Conservation (phyloP, 805 yeast species). For the Lachancea waltii region DNA sequence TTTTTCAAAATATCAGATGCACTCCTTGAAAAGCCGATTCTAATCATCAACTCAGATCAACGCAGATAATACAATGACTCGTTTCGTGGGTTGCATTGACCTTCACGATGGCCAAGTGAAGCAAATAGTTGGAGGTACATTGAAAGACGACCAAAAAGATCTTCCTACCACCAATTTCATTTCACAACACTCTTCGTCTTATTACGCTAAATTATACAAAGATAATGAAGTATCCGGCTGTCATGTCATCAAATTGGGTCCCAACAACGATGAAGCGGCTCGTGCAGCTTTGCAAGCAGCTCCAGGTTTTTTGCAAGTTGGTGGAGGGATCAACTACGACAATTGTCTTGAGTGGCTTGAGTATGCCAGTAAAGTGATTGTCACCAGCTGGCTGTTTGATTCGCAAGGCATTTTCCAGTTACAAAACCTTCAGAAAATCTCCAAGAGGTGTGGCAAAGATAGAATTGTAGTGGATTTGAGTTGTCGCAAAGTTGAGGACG, state of each 20-base stretch:
- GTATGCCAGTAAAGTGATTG: conserved; percentile 77
- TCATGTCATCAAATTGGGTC: conserved; percentile 89
- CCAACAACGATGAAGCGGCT: conserved; percentile 79
- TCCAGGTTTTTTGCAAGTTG: conserved; percentile 74
- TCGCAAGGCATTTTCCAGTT: conserved; percentile 42
- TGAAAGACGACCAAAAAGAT: conserved; percentile 49
- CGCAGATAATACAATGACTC: conserved; percentile 51
- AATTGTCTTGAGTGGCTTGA: conserved; percentile 80
- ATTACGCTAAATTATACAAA: conserved; percentile 66
- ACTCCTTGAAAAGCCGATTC: too few species aligned
- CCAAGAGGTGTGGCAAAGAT: conserved; percentile 52
- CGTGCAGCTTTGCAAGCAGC: conserved; percentile 63
- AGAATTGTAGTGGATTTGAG: conserved; percentile 83
- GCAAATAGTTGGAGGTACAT: conserved; percentile 93
- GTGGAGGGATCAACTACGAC: conserved; percentile 78
- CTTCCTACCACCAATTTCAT: conserved; percentile 67
- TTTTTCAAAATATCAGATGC: neutral
- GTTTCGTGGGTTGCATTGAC: conserved; percentile 91
- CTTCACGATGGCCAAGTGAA: conserved; percentile 92
- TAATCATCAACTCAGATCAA: neutral
- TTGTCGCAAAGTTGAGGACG: conserved; percentile 46
- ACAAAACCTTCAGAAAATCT: conserved; percentile 47
- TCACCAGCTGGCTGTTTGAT: conserved; percentile 81
- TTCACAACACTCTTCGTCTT: conserved; percentile 63
- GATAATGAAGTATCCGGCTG: conserved; percentile 59